phyloP scores from a whole-genome alignment of 1,284 basidiomycete species.

The Schizophyllum amplum region DNA sequence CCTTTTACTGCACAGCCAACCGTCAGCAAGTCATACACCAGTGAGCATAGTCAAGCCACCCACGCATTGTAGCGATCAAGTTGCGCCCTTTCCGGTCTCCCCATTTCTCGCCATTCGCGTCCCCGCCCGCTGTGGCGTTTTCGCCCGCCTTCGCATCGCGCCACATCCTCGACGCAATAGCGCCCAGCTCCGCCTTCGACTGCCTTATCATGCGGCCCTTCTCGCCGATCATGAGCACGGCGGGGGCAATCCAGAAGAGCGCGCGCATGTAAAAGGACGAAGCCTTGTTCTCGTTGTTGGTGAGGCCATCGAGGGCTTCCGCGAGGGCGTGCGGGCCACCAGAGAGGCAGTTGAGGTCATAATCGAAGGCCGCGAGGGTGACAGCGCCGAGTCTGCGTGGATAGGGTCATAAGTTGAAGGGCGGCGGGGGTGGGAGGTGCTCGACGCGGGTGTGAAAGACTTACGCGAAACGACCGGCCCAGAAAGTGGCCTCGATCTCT shows the following conservation, averaged over 20 bases:
- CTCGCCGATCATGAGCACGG: conserved; percentile 43
- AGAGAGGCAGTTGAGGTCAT: conserved; percentile 44
- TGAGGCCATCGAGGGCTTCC: conserved; percentile 44
- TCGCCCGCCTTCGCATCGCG: conserved; percentile 36
- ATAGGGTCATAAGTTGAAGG: not conserved
- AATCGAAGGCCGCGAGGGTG: conserved; percentile 46
- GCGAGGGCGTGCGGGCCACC: conserved; percentile 37
- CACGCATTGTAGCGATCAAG: conserved; percentile 45
- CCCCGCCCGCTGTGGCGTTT: no score
- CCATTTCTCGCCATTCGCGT: no score
- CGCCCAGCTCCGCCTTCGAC: conserved; percentile 41
- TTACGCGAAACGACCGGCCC: conserved; percentile 53
- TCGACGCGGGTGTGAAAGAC: conserved; percentile 12
- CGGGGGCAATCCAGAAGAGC: conserved; percentile 49
- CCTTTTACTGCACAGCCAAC: conserved; percentile 28
- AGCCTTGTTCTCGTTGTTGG: conserved; percentile 46
- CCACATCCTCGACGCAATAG: conserved; percentile 42
- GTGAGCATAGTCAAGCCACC: conserved; percentile 12
- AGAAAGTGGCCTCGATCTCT: conserved; percentile 46
- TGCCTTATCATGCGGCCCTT: conserved; percentile 48
- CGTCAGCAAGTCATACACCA: not conserved
- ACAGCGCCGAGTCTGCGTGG: conserved; percentile 42
- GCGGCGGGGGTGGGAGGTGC: conserved; percentile 1
- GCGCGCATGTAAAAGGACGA: conserved; percentile 57
- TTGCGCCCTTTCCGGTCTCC: conserved; percentile 34